phyloP scores from a whole-genome alignment of 345 rosid genomes.

The Barbarea vulgaris region DNA sequence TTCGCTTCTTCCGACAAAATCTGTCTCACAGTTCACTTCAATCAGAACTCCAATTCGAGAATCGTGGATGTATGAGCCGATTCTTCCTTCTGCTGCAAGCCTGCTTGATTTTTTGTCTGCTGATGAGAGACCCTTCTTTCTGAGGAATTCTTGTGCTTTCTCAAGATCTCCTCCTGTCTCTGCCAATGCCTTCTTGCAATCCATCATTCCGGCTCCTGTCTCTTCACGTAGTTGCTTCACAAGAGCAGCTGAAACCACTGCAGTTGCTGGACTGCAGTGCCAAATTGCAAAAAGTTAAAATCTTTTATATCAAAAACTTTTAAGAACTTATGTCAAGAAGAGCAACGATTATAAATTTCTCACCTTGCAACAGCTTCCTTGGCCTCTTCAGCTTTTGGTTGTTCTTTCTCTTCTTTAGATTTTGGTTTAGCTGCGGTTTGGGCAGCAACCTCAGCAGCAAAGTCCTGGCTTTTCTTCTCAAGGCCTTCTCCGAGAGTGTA shows the following conservation, averaged over 20 bases:
- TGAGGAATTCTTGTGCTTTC: slow-evolving; percentile 91
- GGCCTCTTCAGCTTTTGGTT: slow-evolving; percentile 54
- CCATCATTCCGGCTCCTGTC: slow-evolving; percentile 99
- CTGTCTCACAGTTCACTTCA: slow-evolving; percentile 95
- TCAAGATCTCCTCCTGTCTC: slow-evolving; percentile 90
- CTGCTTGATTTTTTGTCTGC: slow-evolving; percentile 96
- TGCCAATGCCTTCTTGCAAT: slow-evolving; percentile 92
- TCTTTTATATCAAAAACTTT: not conserved
- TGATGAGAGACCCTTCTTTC: slow-evolving; percentile 91
- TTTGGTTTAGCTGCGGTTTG: slow-evolving; percentile 73
- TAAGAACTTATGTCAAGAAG: not conserved
- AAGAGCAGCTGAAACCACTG: slow-evolving; percentile 71
- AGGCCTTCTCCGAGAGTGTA: slow-evolving; percentile 94
- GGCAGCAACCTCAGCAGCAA: slow-evolving; percentile 96
- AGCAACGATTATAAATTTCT: slow-evolving; percentile 17
- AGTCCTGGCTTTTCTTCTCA: slow-evolving; percentile 91
- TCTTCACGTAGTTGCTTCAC: slow-evolving; percentile 94
- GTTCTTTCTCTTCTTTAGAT: slow-evolving; percentile 53
- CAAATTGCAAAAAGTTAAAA: not conserved
- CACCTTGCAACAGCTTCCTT: slow-evolving; percentile 67
- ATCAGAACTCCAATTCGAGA: slow-evolving; percentile 85
- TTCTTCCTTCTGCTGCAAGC: slow-evolving; percentile 95
- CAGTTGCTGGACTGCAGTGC: slow-evolving; percentile 56
- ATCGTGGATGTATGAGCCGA: slow-evolving; percentile 90
- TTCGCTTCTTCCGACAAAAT: slow-evolving; percentile 91